phyloP scores from a whole-genome alignment of 2,329 filamentous ascomycete genomes.

The Gnomoniopsis smithogilvyi region DNA sequence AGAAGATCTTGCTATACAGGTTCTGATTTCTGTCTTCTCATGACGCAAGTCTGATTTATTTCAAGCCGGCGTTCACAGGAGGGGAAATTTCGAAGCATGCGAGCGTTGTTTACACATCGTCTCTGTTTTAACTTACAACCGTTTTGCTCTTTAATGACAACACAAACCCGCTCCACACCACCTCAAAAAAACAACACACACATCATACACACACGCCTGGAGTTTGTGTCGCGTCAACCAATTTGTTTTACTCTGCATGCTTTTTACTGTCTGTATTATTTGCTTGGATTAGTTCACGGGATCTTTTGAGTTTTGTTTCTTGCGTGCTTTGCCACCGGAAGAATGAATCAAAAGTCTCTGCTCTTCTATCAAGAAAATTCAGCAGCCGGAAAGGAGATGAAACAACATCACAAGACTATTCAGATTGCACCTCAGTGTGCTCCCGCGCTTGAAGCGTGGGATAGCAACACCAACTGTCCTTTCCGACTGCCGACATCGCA shows the following conservation, averaged over 20 bases:
- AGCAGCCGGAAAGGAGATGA: slow-evolving; percentile 17
- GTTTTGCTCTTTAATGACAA: neutral
- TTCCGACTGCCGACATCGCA: slow-evolving; percentile 21
- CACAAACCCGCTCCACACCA: slow-evolving; percentile 14
- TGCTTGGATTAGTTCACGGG: slow-evolving; percentile 2
- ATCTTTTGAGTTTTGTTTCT: slow-evolving; percentile 1
- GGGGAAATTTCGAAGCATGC: slow-evolving; percentile 4
- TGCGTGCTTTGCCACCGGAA: slow-evolving; percentile 11
- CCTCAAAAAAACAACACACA: slow-evolving; percentile 19
- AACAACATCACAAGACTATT: slow-evolving; percentile 9
- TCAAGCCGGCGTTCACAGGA: slow-evolving; percentile 9
- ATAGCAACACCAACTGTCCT: slow-evolving; percentile 7
- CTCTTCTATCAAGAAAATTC: slow-evolving; percentile 10
- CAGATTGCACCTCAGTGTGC: slow-evolving; percentile 3
- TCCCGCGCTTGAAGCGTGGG: slow-evolving; percentile 3
- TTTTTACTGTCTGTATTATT: slow-evolving; percentile 17
- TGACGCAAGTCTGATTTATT: slow-evolving; percentile 6
- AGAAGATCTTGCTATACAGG: neutral
- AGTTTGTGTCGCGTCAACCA: slow-evolving; percentile 22
- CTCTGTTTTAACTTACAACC: neutral
- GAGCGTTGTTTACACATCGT: neutral
- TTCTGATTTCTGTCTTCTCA: slow-evolving; percentile 8
- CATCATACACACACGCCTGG: slow-evolving; percentile 14
- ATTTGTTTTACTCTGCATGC: slow-evolving; percentile 14
- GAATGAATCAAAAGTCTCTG: slow-evolving; percentile 2